Base-by-base conservation (phyloP, 371 early-diverging fungal genomes). In the Mortierella sp. region DNA sequence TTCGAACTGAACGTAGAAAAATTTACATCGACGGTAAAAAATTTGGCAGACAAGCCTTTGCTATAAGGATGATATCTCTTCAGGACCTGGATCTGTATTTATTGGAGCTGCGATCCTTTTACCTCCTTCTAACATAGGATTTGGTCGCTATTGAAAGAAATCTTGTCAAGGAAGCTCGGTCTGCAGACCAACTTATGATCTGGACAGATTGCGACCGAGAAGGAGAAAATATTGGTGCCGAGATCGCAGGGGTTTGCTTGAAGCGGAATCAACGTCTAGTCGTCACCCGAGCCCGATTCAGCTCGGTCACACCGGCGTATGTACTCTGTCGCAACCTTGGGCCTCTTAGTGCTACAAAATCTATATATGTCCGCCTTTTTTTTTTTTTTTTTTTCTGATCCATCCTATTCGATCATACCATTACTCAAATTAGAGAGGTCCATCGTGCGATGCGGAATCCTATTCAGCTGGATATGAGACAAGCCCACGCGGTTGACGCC, bases 141-240 rank as follows among this genome's bases (percentile, higher is more conserved):
- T 75, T 83, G 47, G 63, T 84, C 62, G 77, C 80, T 0, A 80
- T 97, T 1, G 91, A 85, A 18, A 72, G 81, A 18, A 96, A 96
- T 75, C 68, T 98, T 4, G 55, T 80, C 37, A 64, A 72, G 7
- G 88, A 95, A 70, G 88, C 93, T 0, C 81, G 90, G 46, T 47
- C 72, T 0, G 88, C 92, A 0, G 83, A 93, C 19, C 80, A 90
- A 47, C 79, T 99, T 29, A 91, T 98, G 59, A 98, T 99, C 37
- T 99, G 99, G 99, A 99, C 99, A 1, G 99, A 99, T 89, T 99
- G 99, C 79, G 99, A 99, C 87, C 89, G 98, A 48, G 99, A 99
- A 83, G 99, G 99, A 19, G 99, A 99, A 71, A 93, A 96, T 57
- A 99, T 99, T 75, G 99, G 99, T 14, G 79, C 82, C 7, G 99